A percentile compares a stretch with the other conserved stretches of the same genome.
These are phyloP conservation scores for Guadua angustifolia DNA, from an alignment of 176 grass and related monocot genomes.

Conservation along the genomic window DNA sequence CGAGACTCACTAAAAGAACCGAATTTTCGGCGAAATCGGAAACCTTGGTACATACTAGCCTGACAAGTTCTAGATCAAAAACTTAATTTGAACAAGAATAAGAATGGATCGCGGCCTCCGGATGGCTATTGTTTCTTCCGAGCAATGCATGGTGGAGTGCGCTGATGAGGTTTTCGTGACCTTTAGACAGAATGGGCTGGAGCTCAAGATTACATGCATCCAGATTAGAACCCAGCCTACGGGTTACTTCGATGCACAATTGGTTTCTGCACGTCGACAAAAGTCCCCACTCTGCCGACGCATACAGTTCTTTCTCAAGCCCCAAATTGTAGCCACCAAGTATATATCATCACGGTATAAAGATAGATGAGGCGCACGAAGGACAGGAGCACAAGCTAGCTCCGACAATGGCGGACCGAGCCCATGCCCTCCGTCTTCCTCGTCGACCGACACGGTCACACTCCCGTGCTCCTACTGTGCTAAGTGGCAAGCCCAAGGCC, in stretches of 20 bases:
- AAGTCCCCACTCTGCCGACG: no score
- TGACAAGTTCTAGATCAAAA: no score
- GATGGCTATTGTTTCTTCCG: not conserved
- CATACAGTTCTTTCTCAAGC: not conserved
- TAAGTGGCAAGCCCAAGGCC: no score
- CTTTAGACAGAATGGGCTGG: not conserved
- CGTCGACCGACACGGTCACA: slow-evolving; percentile 44
- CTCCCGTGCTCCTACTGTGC: not conserved
- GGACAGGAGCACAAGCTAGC: no score
- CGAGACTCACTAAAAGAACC: no score
- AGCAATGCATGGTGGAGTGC: not conserved
- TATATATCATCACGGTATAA: no score
- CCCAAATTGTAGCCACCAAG: no score
- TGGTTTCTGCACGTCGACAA: not conserved
- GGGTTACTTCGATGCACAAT: not conserved
- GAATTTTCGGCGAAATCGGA: no score
- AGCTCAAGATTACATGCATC: not conserved
- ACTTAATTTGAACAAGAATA: no score
- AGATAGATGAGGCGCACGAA: no score
- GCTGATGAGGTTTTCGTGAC: not conserved
- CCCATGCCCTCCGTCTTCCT: not conserved
- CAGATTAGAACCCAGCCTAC: not conserved
- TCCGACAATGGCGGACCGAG: slow-evolving; percentile 28
- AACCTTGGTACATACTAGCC: no score
- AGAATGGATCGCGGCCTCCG: not conserved